Conservation (phyloP, 768 basidiomycete species). For the Lentinula raphanica region DNA sequence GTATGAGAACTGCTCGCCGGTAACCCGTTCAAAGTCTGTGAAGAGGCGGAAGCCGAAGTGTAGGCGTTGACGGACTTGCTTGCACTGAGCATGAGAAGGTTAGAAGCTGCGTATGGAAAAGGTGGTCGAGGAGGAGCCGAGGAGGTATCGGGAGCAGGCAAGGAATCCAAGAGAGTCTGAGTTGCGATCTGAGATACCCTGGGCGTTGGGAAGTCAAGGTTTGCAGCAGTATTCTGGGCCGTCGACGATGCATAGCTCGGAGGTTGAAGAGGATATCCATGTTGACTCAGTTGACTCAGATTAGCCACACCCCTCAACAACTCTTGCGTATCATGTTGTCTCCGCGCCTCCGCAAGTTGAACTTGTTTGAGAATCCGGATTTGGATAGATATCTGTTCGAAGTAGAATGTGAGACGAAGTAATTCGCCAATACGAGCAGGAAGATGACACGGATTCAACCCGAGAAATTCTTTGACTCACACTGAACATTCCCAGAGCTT, state of each 20-base stretch:
- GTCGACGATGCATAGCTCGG: background rate
- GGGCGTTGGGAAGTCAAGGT: background rate
- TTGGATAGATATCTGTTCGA: conserved; percentile 38
- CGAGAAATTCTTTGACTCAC: conserved; percentile 26
- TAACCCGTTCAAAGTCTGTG: background rate
- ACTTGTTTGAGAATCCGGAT: conserved; percentile 52
- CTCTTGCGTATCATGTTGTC: conserved; percentile 1
- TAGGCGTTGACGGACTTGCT: background rate
- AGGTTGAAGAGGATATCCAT: background rate
- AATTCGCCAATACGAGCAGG: too few relatives aligned
- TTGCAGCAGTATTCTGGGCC: background rate
- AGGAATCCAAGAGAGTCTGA: background rate
- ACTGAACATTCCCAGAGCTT: conserved; percentile 48
- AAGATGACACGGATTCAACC: too few relatives aligned
- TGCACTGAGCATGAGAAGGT: background rate
- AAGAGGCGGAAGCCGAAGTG: background rate
- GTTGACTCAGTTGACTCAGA: background rate
- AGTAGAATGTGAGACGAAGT: too few relatives aligned
- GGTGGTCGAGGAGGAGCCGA: background rate
- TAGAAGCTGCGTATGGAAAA: background rate
- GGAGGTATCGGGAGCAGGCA: background rate
- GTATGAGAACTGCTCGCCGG: conserved; percentile 1
- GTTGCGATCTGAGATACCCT: background rate
- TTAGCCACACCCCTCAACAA: background rate
- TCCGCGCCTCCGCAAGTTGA: conserved; percentile 29